phyloP scores from a whole-genome alignment of 2,329 filamentous ascomycete genomes.

The Colletotrichum sp. region DNA sequence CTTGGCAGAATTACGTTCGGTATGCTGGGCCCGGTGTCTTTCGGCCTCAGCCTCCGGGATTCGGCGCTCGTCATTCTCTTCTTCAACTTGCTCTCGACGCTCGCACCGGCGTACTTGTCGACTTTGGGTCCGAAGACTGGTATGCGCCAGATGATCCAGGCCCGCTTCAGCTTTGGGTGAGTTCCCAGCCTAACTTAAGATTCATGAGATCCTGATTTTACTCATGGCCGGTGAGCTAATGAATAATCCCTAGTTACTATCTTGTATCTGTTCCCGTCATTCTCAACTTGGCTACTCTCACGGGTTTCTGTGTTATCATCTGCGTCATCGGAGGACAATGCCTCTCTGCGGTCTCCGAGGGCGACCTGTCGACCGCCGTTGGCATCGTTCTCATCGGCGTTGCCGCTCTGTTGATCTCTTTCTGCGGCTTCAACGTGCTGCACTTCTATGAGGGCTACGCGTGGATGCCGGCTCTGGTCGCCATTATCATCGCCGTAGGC shows the following conservation, averaged over 20 bases:
- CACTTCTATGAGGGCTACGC: conserved; percentile 51
- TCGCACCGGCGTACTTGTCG: conserved; percentile 43
- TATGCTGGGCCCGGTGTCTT: conserved; percentile 48
- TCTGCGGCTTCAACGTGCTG: conserved; percentile 50
- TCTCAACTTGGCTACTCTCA: conserved; percentile 52
- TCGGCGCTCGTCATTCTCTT: conserved; percentile 50
- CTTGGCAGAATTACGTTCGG: conserved; percentile 41
- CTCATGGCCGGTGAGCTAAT: accelerated
- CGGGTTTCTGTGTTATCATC: conserved; percentile 52
- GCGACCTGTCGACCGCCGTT: conserved; percentile 43
- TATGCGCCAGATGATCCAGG: conserved; percentile 53
- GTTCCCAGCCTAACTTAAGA: conserved; percentile 24
- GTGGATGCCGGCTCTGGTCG: conserved; percentile 48
- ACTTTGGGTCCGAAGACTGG: conserved; percentile 49
- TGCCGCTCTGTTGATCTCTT: conserved; percentile 48
- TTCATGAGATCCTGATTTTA: neutral
- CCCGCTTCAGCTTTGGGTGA: conserved; percentile 37
- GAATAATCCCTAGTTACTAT: conserved; percentile 14
- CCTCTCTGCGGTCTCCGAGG: conserved; percentile 40
- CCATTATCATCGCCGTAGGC: conserved; percentile 43
- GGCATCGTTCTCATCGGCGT: conserved; percentile 55
- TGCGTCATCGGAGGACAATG: conserved; percentile 51
- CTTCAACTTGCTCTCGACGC: conserved; percentile 45
- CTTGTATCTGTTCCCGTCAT: conserved; percentile 28
- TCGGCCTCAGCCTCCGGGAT: conserved; percentile 45